Evolutionary conservation across 176 grass and related monocot genomes (phyloP).

Genomic region (Calamus simplicifolius): DNA sequence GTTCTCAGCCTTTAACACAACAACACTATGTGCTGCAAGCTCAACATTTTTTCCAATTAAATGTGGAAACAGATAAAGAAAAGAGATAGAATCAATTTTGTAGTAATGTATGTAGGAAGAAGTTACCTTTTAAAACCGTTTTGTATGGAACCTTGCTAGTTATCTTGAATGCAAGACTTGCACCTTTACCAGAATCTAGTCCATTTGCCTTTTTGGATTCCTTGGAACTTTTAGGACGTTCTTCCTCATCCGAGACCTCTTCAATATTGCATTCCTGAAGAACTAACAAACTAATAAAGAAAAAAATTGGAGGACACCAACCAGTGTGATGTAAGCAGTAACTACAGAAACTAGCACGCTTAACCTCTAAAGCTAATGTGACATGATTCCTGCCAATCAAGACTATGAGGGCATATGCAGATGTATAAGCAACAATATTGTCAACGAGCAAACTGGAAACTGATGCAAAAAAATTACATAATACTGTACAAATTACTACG

Average conservation of each 20-base stretch:
- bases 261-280: constrained; percentile 71
- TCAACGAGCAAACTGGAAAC: too few relatives aligned
- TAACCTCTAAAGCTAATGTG: too few relatives aligned
- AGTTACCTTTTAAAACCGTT: constrained; percentile 84
- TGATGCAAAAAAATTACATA: too few relatives aligned
- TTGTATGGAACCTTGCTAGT: constrained; percentile 72
- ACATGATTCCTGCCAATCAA: too few relatives aligned
- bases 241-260: constrained; percentile 60
- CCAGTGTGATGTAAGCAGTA: background rate
- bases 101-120: too few relatives aligned
- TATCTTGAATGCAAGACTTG: constrained; percentile 63
- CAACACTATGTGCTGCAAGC: constrained; percentile 48
- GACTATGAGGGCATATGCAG: too few relatives aligned
- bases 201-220: constrained; percentile 56
- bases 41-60: background rate
- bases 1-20: constrained; percentile 77
- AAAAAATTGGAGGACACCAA: background rate
- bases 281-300: too few relatives aligned
- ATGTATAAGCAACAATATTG: too few relatives aligned
- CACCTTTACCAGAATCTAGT: constrained; percentile 40
- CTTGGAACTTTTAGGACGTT: constrained; percentile 51
- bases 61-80: background rate
- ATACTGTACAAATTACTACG: too few relatives aligned
- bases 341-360: background rate
- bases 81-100: background rate